A percentile compares a stretch with the other conserved stretches of the same genome.
These are phyloP conservation scores for Eucalyptus microcorys DNA, from an alignment of 345 rosid species.

Conservation along the genomic window DNA sequence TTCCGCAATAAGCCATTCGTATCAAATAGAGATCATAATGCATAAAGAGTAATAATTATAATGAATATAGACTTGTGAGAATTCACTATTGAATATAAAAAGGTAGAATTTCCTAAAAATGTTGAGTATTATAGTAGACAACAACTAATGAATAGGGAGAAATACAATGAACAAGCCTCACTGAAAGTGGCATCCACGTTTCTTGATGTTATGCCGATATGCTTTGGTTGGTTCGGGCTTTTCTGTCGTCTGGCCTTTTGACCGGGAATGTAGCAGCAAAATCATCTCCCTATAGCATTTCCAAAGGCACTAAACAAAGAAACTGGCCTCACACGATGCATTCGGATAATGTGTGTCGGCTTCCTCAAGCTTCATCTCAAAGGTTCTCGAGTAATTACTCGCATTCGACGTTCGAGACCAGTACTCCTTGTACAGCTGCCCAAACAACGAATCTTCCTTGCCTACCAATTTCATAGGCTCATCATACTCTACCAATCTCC, in stretches of 20 bases:
- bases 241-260: not conserved
- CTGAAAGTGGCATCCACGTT: not conserved
- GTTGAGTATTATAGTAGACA: no score
- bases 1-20: not conserved
- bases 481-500: constrained; percentile 3
- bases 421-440: constrained; percentile 9
- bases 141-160: not conserved
- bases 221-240: not conserved
- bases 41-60: not conserved
- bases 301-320: not conserved
- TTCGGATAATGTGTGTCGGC: not conserved
- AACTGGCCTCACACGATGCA: not conserved
- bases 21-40: not conserved
- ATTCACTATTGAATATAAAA: no score
- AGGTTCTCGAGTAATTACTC: not conserved
- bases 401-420: not conserved
- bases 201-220: not conserved
- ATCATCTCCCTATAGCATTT: not conserved
- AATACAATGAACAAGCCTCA: not conserved
- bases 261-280: not conserved
- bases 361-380: not conserved
- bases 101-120: not conserved
- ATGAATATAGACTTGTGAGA: not conserved
- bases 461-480: constrained; percentile 1
- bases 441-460: not conserved